These are phyloP conservation scores for Geosiphon pyriformis DNA, from an alignment of 192 early-diverging fungal species.

Conservation along the genomic window DNA sequence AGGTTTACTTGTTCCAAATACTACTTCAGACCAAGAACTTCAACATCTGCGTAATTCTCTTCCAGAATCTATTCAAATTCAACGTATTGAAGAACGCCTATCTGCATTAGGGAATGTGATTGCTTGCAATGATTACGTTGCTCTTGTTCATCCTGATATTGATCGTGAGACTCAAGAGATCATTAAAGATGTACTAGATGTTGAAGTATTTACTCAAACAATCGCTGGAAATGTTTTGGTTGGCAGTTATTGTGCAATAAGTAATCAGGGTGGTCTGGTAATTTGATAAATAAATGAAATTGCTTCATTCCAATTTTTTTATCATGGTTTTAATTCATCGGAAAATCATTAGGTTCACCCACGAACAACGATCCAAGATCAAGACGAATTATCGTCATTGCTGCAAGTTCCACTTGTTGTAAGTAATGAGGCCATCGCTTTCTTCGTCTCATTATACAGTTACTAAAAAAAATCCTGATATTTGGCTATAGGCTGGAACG, in stretches of 20 bases:
- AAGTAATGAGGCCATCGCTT: slow-evolving; percentile 22
- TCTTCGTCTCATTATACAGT: not conserved
- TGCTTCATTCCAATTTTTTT: no score
- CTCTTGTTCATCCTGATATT: slow-evolving; percentile 96
- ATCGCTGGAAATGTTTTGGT: slow-evolving; percentile 97
- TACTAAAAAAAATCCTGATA: not conserved
- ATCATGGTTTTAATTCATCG: no score
- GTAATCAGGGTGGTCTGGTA: slow-evolving; percentile 96
- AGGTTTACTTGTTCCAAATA: slow-evolving; percentile 89
- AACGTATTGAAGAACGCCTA: slow-evolving; percentile 95
- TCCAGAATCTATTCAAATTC: slow-evolving; percentile 87
- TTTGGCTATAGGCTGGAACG: slow-evolving; percentile 71
- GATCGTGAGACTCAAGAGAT: slow-evolving; percentile 99
- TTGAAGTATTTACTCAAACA: slow-evolving; percentile 98
- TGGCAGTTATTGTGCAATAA: slow-evolving; percentile 90
- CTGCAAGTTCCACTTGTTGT: slow-evolving; percentile 93
- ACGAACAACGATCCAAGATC: slow-evolving; percentile 90
- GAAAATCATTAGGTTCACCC: slow-evolving; percentile 82
- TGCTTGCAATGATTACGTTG: slow-evolving; percentile 99
- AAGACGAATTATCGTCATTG: slow-evolving; percentile 95
- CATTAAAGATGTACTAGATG: slow-evolving; percentile 94
- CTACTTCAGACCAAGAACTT: slow-evolving; percentile 96
- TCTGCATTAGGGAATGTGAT: slow-evolving; percentile 98
- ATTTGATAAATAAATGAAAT: no score
- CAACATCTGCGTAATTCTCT: slow-evolving; percentile 96